Evolutionary conservation across 1,284 basidiomycete species (phyloP), one percentile per base, ranked within the genome.

Genomic region (Porodaedalea pini): DNA sequence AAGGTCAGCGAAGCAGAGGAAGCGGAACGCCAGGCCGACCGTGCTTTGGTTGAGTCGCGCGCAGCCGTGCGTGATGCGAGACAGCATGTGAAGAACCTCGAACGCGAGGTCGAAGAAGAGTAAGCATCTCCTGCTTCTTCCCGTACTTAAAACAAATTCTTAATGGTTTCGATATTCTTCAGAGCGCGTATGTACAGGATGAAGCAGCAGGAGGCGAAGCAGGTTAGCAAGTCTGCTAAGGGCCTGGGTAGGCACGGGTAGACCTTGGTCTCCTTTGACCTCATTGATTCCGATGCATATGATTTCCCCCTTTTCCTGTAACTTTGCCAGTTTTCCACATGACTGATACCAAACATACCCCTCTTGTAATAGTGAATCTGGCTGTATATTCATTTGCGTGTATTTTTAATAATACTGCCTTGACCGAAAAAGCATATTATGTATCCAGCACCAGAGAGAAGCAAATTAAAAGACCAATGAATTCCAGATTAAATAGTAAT

Each of bases 191-290:
- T 79, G 53, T 81, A 82, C 10, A 80, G 79, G 66, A 74, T 76
- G 5, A 85, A 84, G 66, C 79, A 82, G 64, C 76, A 76, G 23
- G 80, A 83, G 62, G 78, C 78, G 2, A 82, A 81, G 69, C 71
- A 71, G 25, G 78, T 86, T 63, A 78, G 73, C 68, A 83, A 80
- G 71, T 76, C 70, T 55, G 78, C 78, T 10, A 73, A 74, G 52
- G 73, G 74, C 43, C 77, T 85, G 54, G 83, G 83, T 13, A 74
- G 82, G 27, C 80, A 83, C 64, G 80, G 78, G 19, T 76, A 65
- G 75, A 56, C 37, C 27, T 43, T 15, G 17, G 4, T 11, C 23
- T 44, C 29, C 2, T 3, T 40, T 40, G 15, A 11, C 11, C 25
- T 2, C 8, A 44, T 23, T 23, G n/a, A 49, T 29, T 23, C 31